Evolutionary conservation across 495 filamentous ascomycete genomes (phyloP).

Genomic region (Friedmanniomyces simplex): DNA sequence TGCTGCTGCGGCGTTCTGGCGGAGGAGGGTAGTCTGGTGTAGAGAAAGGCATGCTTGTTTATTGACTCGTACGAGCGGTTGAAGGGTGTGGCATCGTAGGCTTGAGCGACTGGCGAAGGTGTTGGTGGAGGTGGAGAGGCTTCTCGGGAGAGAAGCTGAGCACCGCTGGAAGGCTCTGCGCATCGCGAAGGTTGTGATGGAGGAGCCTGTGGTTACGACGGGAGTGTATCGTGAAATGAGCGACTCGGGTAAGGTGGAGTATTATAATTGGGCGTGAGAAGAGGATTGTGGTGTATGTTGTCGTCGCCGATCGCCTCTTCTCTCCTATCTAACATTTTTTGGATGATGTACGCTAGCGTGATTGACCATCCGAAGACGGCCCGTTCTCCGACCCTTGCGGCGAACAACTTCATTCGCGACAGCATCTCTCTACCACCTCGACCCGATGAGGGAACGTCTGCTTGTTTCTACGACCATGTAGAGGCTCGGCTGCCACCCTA

Average conservation of each 20-base stretch:
- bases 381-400: no score
- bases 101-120: neutral
- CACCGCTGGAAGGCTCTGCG: neutral
- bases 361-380: neutral
- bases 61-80: neutral
- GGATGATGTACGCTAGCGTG: neutral
- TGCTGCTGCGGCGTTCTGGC: slow-evolving; percentile 16
- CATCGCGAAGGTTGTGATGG: neutral
- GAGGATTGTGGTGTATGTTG: neutral
- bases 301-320: neutral
- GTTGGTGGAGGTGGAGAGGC: neutral
- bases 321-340: neutral
- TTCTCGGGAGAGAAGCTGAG: neutral
- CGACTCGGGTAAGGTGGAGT: neutral
- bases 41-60: neutral
- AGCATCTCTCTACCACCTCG: no score
- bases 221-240: neutral
- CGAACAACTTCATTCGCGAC: no score
- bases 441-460: no score
- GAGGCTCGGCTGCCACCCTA: no score
- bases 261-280: no score
- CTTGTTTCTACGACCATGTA: no score
- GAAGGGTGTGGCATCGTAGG: neutral
- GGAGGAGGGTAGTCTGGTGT: slow-evolving; percentile 14
- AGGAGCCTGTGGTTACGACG: neutral